Evolutionary conservation across 73 alveolate genomes (phyloP).

Genomic region (Paramecium primaurelia): DNA sequence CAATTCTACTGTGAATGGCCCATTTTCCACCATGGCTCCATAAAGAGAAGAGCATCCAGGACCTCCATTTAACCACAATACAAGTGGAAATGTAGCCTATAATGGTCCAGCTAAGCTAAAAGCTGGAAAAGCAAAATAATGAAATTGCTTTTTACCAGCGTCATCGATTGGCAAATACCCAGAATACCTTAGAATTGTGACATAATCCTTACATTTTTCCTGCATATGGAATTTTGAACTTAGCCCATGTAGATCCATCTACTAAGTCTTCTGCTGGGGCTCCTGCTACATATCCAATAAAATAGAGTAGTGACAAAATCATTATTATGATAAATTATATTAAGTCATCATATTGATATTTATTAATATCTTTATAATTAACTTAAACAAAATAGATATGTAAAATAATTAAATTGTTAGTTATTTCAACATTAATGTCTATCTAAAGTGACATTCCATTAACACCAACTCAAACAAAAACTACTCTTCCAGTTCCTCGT

Average conservation of each 20-base stretch:
- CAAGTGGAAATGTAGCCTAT: slow-evolving; percentile 68
- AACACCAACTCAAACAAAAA: background rate
- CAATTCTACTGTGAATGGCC: slow-evolving; percentile 76
- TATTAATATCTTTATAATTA: background rate
- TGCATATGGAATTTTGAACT: slow-evolving; percentile 9
- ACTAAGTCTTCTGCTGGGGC: slow-evolving; percentile 12
- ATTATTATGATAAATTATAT: background rate
- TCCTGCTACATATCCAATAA: background rate
- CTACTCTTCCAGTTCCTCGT: background rate
- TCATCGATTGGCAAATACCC: slow-evolving; percentile 35
- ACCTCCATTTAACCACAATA: slow-evolving; percentile 96
- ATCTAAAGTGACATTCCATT: background rate
- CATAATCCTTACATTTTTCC: background rate
- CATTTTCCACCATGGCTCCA: slow-evolving; percentile 88
- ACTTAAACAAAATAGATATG: background rate
- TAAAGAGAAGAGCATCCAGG: slow-evolving; percentile 91
- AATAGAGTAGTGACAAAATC: background rate
- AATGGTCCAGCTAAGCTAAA: slow-evolving; percentile 11
- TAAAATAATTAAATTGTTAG: background rate
- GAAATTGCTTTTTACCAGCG: slow-evolving; percentile 3
- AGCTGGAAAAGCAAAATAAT: slow-evolving; percentile 26
- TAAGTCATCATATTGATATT: background rate
- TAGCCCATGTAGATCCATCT: background rate
- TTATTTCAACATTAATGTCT: background rate
- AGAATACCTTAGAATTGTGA: background rate